Percentiles rank a stretch among this genome's conserved stretches.
These are phyloP conservation scores for Amanita inopinata DNA, from an alignment of 768 basidiomycete genomes.

Conservation along the genomic window DNA sequence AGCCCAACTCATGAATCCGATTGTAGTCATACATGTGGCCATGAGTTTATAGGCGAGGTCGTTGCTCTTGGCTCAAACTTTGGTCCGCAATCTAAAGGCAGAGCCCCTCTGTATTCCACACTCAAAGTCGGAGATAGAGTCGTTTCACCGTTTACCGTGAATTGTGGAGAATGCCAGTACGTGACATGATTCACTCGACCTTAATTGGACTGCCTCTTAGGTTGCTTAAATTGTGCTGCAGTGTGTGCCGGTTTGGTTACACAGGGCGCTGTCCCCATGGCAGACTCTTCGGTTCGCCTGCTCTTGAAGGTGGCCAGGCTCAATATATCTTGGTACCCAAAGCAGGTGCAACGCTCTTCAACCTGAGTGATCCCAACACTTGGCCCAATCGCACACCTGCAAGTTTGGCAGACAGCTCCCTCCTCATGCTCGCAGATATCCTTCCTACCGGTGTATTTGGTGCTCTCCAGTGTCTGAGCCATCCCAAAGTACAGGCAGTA, in stretches of 20 bases:
- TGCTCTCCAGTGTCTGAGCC: slow-evolving; percentile 58
- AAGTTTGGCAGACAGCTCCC: slow-evolving; percentile 46
- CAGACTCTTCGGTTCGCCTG: slow-evolving; percentile 54
- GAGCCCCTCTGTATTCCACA: slow-evolving; percentile 54
- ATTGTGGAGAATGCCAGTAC: slow-evolving; percentile 80
- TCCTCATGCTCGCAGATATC: slow-evolving; percentile 69
- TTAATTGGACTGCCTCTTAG: too few relatives aligned
- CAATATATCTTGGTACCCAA: slow-evolving; percentile 74
- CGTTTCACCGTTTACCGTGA: slow-evolving; percentile 73
- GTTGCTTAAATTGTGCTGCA: slow-evolving; percentile 16
- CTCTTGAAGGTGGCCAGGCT: slow-evolving; percentile 66
- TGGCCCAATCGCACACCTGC: slow-evolving; percentile 30
- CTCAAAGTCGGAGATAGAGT: slow-evolving; percentile 69
- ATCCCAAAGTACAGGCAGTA: slow-evolving; percentile 59
- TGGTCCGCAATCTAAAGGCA: slow-evolving; percentile 27
- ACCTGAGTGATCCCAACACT: slow-evolving; percentile 38
- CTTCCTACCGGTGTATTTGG: slow-evolving; percentile 77
- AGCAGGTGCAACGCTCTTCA: slow-evolving; percentile 72
- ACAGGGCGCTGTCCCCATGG: slow-evolving; percentile 59
- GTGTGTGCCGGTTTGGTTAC: slow-evolving; percentile 65
- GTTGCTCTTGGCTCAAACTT: slow-evolving; percentile 57
- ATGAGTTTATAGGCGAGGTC: slow-evolving; percentile 72
- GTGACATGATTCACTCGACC: slow-evolving; percentile 17
- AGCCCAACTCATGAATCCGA: neutral
- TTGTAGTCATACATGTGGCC: slow-evolving; percentile 65